These are phyloP conservation scores for Pyricularia grisea DNA, from an alignment of 2,329 filamentous ascomycete genomes.

Conservation along the genomic window DNA sequence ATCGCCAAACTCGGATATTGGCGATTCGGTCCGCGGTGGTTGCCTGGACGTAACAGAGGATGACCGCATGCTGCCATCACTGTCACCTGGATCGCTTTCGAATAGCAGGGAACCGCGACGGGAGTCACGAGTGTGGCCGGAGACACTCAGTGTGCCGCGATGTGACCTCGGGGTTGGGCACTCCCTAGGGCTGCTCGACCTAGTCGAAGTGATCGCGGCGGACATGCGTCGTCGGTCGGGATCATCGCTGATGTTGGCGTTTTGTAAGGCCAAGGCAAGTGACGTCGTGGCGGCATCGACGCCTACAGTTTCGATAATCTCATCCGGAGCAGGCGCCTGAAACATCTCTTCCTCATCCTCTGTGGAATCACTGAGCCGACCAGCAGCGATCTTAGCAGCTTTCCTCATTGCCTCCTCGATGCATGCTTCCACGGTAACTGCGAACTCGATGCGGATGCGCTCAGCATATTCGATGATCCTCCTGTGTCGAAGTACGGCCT, in stretches of 20 bases:
- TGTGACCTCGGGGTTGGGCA: conserved; percentile 87
- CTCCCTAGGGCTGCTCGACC: conserved; percentile 83
- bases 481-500: conserved; percentile 84
- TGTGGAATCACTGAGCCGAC: conserved; percentile 71
- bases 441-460: conserved; percentile 88
- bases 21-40: conserved; percentile 73
- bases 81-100: conserved; percentile 77
- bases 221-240: conserved; percentile 34
- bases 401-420: conserved; percentile 88
- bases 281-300: conserved; percentile 49
- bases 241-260: conserved; percentile 29
- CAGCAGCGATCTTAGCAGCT: conserved; percentile 77
- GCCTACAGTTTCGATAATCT: conserved; percentile 21
- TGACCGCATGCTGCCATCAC: conserved; percentile 81
- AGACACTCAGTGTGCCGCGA: conserved; percentile 46
- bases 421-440: conserved; percentile 87
- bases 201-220: conserved; percentile 63
- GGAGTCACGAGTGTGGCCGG: conserved; percentile 51
- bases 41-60: conserved; percentile 61
- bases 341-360: conserved; percentile 49
- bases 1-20: conserved; percentile 74
- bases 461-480: conserved; percentile 94
- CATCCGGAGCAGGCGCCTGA: conserved; percentile 26
- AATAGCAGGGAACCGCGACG: conserved; percentile 71
- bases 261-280: conserved; percentile 43